Evolutionary conservation across 192 early-diverging fungal species (phyloP).

Genomic region (Backusella australiensis): DNA sequence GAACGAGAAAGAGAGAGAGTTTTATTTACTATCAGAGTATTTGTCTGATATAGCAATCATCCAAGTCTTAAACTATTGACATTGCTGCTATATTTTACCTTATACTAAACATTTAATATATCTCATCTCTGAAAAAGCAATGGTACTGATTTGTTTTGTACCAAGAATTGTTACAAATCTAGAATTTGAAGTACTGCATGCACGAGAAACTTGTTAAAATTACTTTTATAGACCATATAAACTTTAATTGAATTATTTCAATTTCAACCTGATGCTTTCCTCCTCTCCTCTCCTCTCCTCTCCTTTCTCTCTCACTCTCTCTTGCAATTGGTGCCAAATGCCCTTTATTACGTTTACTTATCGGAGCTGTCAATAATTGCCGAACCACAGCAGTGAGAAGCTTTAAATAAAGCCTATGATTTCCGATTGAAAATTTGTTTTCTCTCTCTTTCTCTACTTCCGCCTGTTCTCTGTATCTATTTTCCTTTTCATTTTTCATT

Average conservation of each 20-base stretch:
- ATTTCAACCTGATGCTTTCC: background rate
- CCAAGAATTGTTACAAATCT: background rate
- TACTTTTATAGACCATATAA: background rate
- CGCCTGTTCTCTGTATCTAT: background rate
- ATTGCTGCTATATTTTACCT: background rate
- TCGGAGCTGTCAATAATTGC: slow-evolving; percentile 3
- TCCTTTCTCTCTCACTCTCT: background rate
- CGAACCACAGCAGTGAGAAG: background rate
- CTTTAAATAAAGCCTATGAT: background rate
- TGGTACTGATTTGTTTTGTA: background rate
- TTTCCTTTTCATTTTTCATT: background rate
- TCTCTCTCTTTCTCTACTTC: background rate
- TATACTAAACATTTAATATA: background rate
- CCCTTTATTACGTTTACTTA: background rate
- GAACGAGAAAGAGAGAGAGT: background rate
- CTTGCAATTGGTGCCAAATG: background rate
- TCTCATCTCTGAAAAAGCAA: background rate
- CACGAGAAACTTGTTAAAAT: background rate
- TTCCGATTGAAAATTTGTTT: background rate
- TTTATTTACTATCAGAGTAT: background rate
- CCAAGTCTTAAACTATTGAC: background rate
- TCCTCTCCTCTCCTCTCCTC: background rate
- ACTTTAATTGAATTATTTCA: slow-evolving; percentile 2
- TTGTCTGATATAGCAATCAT: background rate
- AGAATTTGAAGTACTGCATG: background rate